Evolutionary conservation across 73 alveolate species (phyloP), one percentile per base, ranked within the genome.

Genomic region (Symbiodinium pilosum): DNA sequence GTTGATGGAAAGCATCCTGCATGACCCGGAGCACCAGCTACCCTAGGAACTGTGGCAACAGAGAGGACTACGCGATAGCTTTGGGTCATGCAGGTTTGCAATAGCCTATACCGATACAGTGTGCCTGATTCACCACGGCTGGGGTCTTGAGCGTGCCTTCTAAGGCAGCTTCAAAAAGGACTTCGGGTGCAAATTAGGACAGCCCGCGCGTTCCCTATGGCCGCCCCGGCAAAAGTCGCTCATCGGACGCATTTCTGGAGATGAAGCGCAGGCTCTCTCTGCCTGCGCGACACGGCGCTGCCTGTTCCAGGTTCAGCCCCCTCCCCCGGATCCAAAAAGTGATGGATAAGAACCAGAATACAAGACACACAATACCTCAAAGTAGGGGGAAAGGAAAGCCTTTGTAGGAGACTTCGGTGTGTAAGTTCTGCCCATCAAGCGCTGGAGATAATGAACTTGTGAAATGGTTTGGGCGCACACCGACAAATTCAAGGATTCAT

Each of bases 181-280:
- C 81, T n/a, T n/a, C n/a, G 81, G 81, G 81, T 64, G 81, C 81
- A 64, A 64, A 64, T 64, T 32, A 14, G 81, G 81, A 64, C 81
- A 64, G 81, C 81, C 81, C 81, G 81, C 12, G 30, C 34, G 30
- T 64, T 64, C 81, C 81, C 81, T 64, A 20, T 64, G 81, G 81
- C 81, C 30, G 30, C 81, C 81, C 81, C 30, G 81, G 9, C 81
- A 64, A 64, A 64, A 64, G 81, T 64, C 81, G 81, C 81, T 64
- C 81, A 28, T 64, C 81, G 81, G 81, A 64, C 24, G 30, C 38
- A 64, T 54, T 54, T 54, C 18, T 28, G 38, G 81, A 64, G 81
- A 20, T 64, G 81, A 64, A 64, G 81, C 81, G 81, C 81, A 64
- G 81, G 81, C 81, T 38, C 81, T 64, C 81, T 64, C 81, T 64